phyloP scores from a whole-genome alignment of 2,329 filamentous ascomycete genomes.

The Xylaria sp. region DNA sequence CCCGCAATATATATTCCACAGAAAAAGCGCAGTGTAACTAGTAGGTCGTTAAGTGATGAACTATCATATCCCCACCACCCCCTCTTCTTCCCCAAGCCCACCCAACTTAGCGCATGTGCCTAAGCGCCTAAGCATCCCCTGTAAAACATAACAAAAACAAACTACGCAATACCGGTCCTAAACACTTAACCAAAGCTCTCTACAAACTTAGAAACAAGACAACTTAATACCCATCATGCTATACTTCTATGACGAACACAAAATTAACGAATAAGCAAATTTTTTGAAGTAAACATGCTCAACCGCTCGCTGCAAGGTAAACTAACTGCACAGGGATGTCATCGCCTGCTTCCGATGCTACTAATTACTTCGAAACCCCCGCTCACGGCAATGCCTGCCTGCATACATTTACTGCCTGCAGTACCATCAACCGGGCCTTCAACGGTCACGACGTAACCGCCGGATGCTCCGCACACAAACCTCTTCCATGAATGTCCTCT shows the following conservation, averaged over 20 bases:
- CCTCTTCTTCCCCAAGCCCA: background rate
- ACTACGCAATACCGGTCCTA: background rate
- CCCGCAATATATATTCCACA: no score
- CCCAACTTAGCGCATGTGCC: background rate
- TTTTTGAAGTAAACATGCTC: background rate
- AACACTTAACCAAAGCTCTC: no score
- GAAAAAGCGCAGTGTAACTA: no score
- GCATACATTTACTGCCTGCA: conserved; percentile 3
- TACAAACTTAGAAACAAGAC: no score
- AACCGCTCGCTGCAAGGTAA: background rate
- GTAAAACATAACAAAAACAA: background rate
- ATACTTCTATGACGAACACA: background rate
- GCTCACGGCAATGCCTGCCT: background rate
- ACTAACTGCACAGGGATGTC: conserved; percentile 31
- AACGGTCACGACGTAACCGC: conserved; percentile 22
- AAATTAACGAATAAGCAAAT: background rate
- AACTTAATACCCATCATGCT: background rate
- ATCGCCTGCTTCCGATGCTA: conserved; percentile 30
- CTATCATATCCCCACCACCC: no score
- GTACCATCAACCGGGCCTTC: background rate
- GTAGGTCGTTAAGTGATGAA: no score
- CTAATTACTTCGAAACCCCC: conserved; percentile 1
- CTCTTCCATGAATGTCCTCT: background rate
- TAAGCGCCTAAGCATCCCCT: background rate
- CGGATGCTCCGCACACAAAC: background rate